Evolutionary conservation across 192 early-diverging fungal species (phyloP).

Genomic region (Rhizophagus clarus): DNA sequence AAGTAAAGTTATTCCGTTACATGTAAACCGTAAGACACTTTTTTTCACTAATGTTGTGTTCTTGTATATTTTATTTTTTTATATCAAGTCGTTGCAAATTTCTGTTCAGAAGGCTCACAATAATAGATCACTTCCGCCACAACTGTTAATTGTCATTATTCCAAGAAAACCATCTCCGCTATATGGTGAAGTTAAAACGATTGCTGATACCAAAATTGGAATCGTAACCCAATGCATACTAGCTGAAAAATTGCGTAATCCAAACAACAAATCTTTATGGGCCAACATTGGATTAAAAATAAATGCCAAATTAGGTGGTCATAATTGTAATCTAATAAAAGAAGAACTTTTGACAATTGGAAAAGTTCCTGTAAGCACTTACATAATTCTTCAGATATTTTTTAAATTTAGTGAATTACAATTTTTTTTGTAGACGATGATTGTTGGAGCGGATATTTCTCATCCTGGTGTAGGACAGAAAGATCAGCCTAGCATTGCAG

Average conservation of each 20-base stretch:
- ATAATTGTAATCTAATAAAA: constrained; percentile 65
- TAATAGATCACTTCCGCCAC: constrained; percentile 46
- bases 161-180: constrained; percentile 76
- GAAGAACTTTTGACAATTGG: constrained; percentile 55
- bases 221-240: constrained; percentile 86
- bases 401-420: neutral
- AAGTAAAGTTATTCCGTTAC: neutral
- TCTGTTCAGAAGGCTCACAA: neutral
- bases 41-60: neutral
- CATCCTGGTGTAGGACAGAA: constrained; percentile 70
- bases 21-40: neutral
- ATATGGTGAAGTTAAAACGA: constrained; percentile 80
- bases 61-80: neutral
- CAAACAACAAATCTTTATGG: constrained; percentile 81
- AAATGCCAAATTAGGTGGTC: constrained; percentile 91
- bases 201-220: constrained; percentile 86
- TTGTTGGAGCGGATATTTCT: constrained; percentile 91
- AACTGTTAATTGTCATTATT: constrained; percentile 81
- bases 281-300: constrained; percentile 94
- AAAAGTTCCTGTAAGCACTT: constrained; percentile 45
- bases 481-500: constrained; percentile 30
- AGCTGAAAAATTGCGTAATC: constrained; percentile 64
- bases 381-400: neutral
- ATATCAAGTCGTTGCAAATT: neutral
- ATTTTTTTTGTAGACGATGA: constrained; percentile 55